A percentile compares a stretch with the other conserved stretches of the same genome.
Conservation (phyloP, 345 rosid genomes). For the Eucalyptus regnans region DNA sequence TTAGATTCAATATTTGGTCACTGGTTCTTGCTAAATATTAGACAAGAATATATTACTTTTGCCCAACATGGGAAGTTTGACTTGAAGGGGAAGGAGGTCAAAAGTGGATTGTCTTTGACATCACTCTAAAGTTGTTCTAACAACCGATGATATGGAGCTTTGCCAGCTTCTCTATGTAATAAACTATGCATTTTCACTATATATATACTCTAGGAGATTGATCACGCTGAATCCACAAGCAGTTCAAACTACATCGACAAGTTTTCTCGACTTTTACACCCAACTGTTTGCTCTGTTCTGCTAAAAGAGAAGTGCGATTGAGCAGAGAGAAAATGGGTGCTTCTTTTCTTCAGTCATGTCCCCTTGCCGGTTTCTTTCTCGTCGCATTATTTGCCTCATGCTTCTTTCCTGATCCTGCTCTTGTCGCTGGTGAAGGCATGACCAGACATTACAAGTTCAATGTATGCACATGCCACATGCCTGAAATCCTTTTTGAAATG, state of each 20-base stretch:
- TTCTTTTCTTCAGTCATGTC: background rate
- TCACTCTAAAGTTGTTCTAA: conserved; percentile 71
- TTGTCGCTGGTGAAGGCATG: conserved; percentile 17
- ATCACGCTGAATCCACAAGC: background rate
- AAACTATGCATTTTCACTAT: conserved; percentile 2
- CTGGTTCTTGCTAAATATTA: background rate
- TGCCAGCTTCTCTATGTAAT: background rate
- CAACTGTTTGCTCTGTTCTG: background rate
- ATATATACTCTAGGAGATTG: background rate
- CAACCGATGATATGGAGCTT: conserved; percentile 15
- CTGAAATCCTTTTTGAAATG: background rate
- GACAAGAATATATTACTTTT: background rate
- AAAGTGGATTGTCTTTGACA: conserved; percentile 60
- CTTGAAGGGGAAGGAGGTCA: conserved; percentile 33
- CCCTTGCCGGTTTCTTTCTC: background rate
- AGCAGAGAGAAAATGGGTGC: background rate
- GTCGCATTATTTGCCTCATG: conserved; percentile 1
- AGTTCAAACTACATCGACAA: background rate
- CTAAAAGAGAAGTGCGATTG: background rate
- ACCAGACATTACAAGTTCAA: conserved; percentile 73
- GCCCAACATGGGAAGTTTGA: background rate
- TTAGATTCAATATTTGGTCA: background rate
- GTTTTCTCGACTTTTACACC: background rate
- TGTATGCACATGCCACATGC: conserved; percentile 12
- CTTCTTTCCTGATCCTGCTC: conserved; percentile 18